phyloP scores from a whole-genome alignment of 73 alveolate species.

The Paramecium biaurelia region DNA sequence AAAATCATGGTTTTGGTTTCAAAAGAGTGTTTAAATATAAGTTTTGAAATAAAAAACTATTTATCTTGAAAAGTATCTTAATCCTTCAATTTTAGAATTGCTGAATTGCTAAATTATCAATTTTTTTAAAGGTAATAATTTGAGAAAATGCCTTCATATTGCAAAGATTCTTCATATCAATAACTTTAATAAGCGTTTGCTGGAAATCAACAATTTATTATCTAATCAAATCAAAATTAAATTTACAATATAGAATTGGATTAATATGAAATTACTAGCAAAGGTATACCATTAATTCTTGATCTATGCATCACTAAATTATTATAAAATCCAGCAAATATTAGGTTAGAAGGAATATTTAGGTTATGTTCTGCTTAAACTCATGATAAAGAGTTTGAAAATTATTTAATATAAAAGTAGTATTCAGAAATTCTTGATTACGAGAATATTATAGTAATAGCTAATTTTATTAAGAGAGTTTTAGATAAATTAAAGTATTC shows the following conservation, averaged over 20 bases:
- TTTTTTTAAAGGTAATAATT: not conserved
- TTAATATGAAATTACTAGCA: not conserved
- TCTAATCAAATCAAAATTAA: not conserved
- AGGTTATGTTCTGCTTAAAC: not conserved
- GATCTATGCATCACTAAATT: not conserved
- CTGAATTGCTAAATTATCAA: not conserved
- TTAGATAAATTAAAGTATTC: not conserved
- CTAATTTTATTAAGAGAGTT: conserved; percentile 10
- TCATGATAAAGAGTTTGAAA: not conserved
- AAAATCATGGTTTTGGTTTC: conserved; percentile 50
- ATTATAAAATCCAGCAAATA: not conserved
- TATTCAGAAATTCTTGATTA: not conserved
- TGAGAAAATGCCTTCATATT: not conserved
- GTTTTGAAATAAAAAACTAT: not conserved
- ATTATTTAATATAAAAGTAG: not conserved
- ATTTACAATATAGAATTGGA: not conserved
- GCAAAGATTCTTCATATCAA: not conserved
- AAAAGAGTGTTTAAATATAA: not conserved
- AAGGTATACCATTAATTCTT: conserved; percentile 6
- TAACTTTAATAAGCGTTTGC: not conserved
- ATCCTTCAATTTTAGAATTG: not conserved
- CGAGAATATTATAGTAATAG: not conserved
- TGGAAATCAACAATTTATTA: not conserved
- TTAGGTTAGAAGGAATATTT: not conserved
- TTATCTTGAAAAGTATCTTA: not conserved